These are phyloP conservation scores for Dianthus caryophyllus DNA, from an alignment of 148 eudicot species.

Conservation along the genomic window DNA sequence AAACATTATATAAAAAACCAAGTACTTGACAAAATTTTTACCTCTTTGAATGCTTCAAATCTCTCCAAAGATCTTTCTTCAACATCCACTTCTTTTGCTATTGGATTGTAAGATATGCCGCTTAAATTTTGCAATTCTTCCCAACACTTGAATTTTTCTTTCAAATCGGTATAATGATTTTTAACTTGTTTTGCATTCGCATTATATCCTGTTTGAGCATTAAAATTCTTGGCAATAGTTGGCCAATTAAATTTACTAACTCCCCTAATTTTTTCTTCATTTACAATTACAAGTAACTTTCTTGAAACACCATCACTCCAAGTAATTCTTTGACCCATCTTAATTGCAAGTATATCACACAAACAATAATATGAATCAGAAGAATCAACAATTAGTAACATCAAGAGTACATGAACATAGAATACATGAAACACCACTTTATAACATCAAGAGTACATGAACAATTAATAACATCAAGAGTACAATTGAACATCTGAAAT, in stretches of 20 bases:
- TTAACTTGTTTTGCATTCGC: background rate
- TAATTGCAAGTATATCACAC: background rate
- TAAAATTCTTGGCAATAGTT: background rate
- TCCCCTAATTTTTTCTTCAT: background rate
- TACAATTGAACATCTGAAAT: too few species aligned
- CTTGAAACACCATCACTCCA: background rate
- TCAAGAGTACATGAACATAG: too few species aligned
- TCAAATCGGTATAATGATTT: background rate
- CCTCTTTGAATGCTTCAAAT: background rate
- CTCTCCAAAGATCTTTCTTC: background rate
- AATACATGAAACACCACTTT: too few species aligned
- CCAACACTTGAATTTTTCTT: background rate
- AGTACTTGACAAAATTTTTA: background rate
- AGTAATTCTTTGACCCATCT: background rate
- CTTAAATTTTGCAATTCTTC: background rate
- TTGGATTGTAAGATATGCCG: background rate
- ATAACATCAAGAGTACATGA: too few species aligned
- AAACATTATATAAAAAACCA: too few species aligned
- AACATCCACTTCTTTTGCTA: background rate
- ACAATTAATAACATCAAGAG: too few species aligned
- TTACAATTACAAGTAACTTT: background rate
- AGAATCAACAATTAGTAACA: too few species aligned
- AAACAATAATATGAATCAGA: too few species aligned
- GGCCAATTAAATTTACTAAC: background rate
- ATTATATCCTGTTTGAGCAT: background rate